Conservation (phyloP, 805 yeast species). For the Hanseniaspora occidentalis region DNA sequence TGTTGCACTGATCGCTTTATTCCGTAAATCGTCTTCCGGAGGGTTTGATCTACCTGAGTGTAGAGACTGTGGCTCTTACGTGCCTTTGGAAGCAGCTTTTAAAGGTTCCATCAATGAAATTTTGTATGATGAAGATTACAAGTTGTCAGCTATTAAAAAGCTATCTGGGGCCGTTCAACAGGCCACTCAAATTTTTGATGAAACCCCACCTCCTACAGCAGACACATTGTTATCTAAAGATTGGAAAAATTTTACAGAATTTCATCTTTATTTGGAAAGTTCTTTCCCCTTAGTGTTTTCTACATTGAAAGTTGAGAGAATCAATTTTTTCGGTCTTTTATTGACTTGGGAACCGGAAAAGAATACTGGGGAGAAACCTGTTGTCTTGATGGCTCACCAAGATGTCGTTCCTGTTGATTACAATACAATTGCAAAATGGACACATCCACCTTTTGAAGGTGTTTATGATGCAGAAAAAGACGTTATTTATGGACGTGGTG, state of each 20-base stretch:
- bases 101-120: constrained; percentile 3
- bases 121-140: constrained; percentile 4
- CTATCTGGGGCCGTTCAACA: constrained; percentile 44
- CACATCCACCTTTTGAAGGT: constrained; percentile 51
- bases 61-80: constrained; percentile 6
- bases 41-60: constrained; percentile 1
- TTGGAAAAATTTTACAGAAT: constrained; percentile 23
- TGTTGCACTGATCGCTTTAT: constrained; percentile 2
- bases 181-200: constrained; percentile 49
- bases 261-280: constrained; percentile 40
- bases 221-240: constrained; percentile 36
- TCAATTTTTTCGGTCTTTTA: constrained; percentile 53
- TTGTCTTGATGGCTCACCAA: constrained; percentile 62
- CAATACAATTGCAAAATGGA: constrained; percentile 47
- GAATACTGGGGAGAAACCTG: constrained; percentile 39
- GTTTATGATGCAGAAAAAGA: constrained; percentile 44
- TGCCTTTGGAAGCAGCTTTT: constrained; percentile 4
- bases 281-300: constrained; percentile 43
- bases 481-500: constrained; percentile 61
- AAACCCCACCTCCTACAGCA: constrained; percentile 30
- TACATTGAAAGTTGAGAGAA: constrained; percentile 36
- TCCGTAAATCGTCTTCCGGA: not conserved
- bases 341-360: constrained; percentile 48
- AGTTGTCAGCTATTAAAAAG: constrained; percentile 14
- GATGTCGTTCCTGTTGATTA: constrained; percentile 71